Percentiles rank a stretch among this genome's conserved stretches.
phyloP scores from a whole-genome alignment of 192 early-diverging fungal species.

The Funneliformis mosseae region DNA sequence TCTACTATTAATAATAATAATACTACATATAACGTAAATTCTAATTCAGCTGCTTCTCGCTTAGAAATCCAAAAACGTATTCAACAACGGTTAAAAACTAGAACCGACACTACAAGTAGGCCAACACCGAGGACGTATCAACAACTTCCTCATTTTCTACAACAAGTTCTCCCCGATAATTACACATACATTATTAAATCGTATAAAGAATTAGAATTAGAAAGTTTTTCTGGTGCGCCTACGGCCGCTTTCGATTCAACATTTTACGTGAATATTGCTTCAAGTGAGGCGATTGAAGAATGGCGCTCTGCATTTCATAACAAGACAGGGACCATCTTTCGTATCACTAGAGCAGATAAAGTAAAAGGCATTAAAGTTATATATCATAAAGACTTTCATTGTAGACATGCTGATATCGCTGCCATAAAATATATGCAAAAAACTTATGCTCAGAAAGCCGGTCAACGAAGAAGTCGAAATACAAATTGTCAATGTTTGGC shows the following conservation, averaged over 20 bases:
- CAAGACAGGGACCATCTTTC: conserved; percentile 32
- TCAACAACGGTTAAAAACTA: conserved; percentile 10
- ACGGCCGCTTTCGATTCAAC: conserved; percentile 26
- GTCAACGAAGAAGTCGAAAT: conserved; percentile 32
- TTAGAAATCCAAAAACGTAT: conserved; percentile 24
- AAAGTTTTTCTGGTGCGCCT: conserved; percentile 4
- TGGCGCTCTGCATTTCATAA: conserved; percentile 25
- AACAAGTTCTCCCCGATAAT: conserved; percentile 29
- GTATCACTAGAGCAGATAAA: conserved; percentile 31
- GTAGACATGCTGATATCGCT: conserved; percentile 30
- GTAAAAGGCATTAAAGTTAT: conserved; percentile 36
- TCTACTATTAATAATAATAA: neutral
- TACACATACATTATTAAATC: conserved; percentile 35
- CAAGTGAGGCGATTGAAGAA: conserved; percentile 26
- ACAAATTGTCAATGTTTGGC: conserved; percentile 34
- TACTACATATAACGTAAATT: neutral
- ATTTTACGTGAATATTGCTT: conserved; percentile 29
- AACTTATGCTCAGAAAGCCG: conserved; percentile 33
- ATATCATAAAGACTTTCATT: conserved; percentile 35
- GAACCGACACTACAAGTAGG: conserved; percentile 28
- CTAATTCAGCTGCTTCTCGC: neutral
- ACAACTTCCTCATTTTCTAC: conserved; percentile 14
- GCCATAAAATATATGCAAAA: conserved; percentile 37
- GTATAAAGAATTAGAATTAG: conserved; percentile 26
- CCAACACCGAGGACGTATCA: conserved; percentile 17